Conservation (phyloP, 2,329 filamentous ascomycete genomes). For the Trichophyton verrucosum region DNA sequence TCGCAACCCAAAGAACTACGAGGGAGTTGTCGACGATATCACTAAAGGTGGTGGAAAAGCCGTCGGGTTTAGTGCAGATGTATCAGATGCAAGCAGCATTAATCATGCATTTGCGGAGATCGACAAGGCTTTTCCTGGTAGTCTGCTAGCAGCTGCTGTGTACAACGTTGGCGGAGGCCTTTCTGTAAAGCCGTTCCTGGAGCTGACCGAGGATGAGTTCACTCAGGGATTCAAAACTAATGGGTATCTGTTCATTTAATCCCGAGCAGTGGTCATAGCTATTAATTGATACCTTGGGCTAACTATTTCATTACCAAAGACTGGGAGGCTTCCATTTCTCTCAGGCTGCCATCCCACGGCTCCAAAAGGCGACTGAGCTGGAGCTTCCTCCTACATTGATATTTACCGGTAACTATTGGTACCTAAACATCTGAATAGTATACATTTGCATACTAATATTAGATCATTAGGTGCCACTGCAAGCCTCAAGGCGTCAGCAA, state of each 20-base stretch:
- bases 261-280: conserved; percentile 13
- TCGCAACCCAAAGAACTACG: conserved; percentile 45
- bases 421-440: neutral
- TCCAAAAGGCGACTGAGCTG: conserved; percentile 47
- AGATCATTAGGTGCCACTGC: conserved; percentile 56
- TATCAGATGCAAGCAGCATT: conserved; percentile 42
- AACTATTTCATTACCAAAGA: conserved; percentile 14
- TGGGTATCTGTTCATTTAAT: conserved; percentile 25
- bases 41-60: conserved; percentile 46
- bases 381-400: conserved; percentile 64
- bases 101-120: conserved; percentile 43
- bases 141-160: conserved; percentile 40
- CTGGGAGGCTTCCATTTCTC: conserved; percentile 64
- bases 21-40: conserved; percentile 46
- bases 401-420: conserved; percentile 45
- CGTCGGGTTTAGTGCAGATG: conserved; percentile 48
- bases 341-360: conserved; percentile 55
- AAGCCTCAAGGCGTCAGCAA: conserved; percentile 57
- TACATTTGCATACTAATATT: neutral
- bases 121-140: conserved; percentile 39
- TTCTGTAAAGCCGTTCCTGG: conserved; percentile 48
- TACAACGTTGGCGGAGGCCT: conserved; percentile 50
- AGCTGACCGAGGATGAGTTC: conserved; percentile 48
- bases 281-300: neutral
- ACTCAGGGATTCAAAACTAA: conserved; percentile 38